A percentile compares a stretch with the other conserved stretches of the same genome.
These are phyloP conservation scores for Venturia aucupariae DNA, from an alignment of 2,329 filamentous ascomycete species.

Conservation along the genomic window DNA sequence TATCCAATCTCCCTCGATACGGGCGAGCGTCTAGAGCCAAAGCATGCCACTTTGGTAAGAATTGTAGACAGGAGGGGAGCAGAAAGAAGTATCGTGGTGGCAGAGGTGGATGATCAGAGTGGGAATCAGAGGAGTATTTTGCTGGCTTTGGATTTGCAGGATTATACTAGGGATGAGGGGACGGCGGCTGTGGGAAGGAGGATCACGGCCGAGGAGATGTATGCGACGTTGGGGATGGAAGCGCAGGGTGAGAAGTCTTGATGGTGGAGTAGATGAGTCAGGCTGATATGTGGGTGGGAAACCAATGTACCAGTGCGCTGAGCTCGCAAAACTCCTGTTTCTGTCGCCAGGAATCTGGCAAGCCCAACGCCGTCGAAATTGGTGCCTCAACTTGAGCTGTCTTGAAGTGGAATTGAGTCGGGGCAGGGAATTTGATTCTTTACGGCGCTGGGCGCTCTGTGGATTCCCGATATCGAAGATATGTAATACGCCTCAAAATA, in stretches of 20 bases:
- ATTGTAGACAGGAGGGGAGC: background rate
- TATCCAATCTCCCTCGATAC: slow-evolving; percentile 11
- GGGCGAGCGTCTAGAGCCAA: slow-evolving; percentile 9
- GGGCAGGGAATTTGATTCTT: background rate
- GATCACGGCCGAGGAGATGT: slow-evolving; percentile 11
- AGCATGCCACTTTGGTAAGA: slow-evolving; percentile 1
- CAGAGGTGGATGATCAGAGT: slow-evolving; percentile 8
- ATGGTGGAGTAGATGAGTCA: background rate
- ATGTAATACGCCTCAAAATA: background rate
- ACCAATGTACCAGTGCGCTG: too few species aligned
- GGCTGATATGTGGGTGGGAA: too few species aligned
- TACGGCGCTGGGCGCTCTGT: background rate
- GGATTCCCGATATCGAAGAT: background rate
- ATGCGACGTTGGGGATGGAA: slow-evolving; percentile 9
- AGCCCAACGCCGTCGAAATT: too few species aligned
- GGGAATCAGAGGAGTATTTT: slow-evolving; percentile 8
- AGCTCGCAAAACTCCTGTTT: too few species aligned
- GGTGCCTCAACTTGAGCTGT: too few species aligned
- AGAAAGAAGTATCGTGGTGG: slow-evolving; percentile 1
- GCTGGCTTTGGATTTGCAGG: slow-evolving; percentile 11
- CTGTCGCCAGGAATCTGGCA: too few species aligned
- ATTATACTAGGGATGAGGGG: background rate
- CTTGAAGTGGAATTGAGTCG: too few species aligned
- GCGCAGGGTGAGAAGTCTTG: background rate
- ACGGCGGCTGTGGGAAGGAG: background rate